Percentiles rank a stretch among this genome's conserved stretches.
Conservation (phyloP, 2,329 filamentous ascomycete genomes). For the Zymoseptoria ardabiliae region DNA sequence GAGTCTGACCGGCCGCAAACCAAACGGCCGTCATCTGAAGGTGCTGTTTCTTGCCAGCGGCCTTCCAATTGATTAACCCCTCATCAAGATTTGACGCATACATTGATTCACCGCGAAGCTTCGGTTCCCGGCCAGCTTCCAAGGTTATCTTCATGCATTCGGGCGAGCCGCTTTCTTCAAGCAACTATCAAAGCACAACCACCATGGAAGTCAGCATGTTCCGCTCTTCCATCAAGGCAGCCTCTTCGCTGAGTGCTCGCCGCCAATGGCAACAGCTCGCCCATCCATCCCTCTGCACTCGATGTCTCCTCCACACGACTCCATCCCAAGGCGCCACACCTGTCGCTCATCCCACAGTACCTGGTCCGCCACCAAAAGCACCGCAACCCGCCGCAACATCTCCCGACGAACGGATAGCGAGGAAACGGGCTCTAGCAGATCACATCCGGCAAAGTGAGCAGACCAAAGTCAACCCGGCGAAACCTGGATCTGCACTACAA, state of each 20-base stretch:
- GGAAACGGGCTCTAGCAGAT: slow-evolving; percentile 46
- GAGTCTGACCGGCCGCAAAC: no score
- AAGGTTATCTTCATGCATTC: no score
- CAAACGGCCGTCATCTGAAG: no score
- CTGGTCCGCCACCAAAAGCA: slow-evolving; percentile 53
- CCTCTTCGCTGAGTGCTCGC: slow-evolving; percentile 29
- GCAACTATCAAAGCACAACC: background rate
- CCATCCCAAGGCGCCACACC: slow-evolving; percentile 44
- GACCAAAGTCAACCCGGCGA: slow-evolving; percentile 35
- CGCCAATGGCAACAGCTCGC: slow-evolving; percentile 8
- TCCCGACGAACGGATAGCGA: slow-evolving; percentile 41
- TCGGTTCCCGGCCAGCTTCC: no score
- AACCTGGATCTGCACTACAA: slow-evolving; percentile 46
- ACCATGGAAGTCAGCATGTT: slow-evolving; percentile 16
- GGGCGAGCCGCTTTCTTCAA: background rate
- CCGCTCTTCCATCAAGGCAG: slow-evolving; percentile 17
- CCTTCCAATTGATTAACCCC: no score
- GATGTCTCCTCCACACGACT: slow-evolving; percentile 40
- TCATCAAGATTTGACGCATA: no score
- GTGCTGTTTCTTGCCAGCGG: no score
- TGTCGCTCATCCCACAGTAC: slow-evolving; percentile 49
- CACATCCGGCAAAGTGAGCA: slow-evolving; percentile 41
- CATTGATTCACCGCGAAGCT: no score
- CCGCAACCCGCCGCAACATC: slow-evolving; percentile 44
- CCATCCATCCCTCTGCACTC: slow-evolving; percentile 17